Conservation (phyloP, 2,329 filamentous ascomycete species). For the Talaromyces sp. region DNA sequence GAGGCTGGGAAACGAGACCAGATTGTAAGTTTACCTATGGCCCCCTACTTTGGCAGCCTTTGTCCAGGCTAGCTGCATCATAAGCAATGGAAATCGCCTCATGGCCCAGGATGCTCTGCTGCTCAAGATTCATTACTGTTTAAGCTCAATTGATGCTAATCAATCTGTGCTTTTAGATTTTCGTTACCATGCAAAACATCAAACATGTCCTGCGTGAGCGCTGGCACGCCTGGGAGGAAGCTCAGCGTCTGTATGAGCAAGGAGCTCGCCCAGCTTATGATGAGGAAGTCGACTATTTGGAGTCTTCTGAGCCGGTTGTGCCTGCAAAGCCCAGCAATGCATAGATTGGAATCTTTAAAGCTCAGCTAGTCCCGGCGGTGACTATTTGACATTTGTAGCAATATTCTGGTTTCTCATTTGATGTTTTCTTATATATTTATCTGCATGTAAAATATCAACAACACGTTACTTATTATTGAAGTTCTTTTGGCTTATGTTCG, state of each 20-base stretch:
- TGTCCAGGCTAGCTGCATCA: not conserved
- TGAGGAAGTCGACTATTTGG: slow-evolving; percentile 24
- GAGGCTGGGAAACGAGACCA: slow-evolving; percentile 67
- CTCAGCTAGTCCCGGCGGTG: not conserved
- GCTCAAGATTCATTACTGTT: not conserved
- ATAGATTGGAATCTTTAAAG: not conserved
- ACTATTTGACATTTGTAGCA: slow-evolving; percentile 11
- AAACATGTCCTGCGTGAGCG: slow-evolving; percentile 84
- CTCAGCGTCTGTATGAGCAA: slow-evolving; percentile 38
- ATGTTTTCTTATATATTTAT: slow-evolving; percentile 3
- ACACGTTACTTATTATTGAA: slow-evolving; percentile 1
- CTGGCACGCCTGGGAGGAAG: slow-evolving; percentile 74
- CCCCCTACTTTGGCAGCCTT: not conserved
- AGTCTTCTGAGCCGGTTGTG: not conserved
- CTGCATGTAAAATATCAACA: slow-evolving; percentile 22
- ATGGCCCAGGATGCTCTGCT: too few species aligned
- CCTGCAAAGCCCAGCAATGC: slow-evolving; percentile 8
- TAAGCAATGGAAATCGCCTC: not conserved
- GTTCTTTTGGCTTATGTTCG: not conserved
- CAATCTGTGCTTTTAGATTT: slow-evolving; percentile 57
- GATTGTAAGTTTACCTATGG: slow-evolving; percentile 58
- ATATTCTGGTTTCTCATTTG: slow-evolving; percentile 10
- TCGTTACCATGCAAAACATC: slow-evolving; percentile 76
- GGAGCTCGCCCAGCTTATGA: slow-evolving; percentile 40
- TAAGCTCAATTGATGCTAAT: not conserved